Percentiles rank a stretch among this genome's conserved stretches.
phyloP scores from a whole-genome alignment of 495 filamentous ascomycete species.

The Copromyces sp. region DNA sequence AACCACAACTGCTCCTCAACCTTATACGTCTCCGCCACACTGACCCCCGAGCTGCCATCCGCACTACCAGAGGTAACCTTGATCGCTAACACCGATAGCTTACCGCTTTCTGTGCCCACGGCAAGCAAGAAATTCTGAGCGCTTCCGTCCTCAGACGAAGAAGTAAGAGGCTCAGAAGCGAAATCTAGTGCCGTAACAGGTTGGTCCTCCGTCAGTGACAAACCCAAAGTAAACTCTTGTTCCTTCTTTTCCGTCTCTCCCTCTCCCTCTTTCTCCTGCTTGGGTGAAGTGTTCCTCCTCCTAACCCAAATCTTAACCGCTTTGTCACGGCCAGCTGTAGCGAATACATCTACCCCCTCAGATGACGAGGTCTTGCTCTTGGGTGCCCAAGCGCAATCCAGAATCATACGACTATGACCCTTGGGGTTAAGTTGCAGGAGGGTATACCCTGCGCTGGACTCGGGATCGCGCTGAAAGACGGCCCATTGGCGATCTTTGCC shows the following conservation, averaged over 20 bases:
- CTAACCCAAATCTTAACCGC: constrained; percentile 65
- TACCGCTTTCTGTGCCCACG: constrained; percentile 54
- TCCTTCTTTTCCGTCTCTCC: constrained; percentile 10
- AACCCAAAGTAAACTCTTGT: constrained; percentile 21
- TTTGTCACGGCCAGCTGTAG: constrained; percentile 83
- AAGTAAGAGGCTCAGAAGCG: constrained; percentile 10
- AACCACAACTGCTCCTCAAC: constrained; percentile 41
- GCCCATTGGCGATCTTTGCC: constrained; percentile 88
- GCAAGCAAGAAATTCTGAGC: constrained; percentile 43
- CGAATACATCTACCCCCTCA: constrained; percentile 43
- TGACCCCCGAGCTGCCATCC: constrained; percentile 30
- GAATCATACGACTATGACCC: constrained; percentile 83
- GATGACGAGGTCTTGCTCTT: constrained; percentile 2
- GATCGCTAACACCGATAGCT: constrained; percentile 35
- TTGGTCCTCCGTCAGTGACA: constrained; percentile 21
- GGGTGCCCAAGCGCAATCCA: constrained; percentile 76
- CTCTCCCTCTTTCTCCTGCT: not conserved
- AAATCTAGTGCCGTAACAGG: constrained; percentile 76
- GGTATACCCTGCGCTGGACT: constrained; percentile 36
- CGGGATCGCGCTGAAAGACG: constrained; percentile 48
- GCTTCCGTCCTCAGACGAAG: constrained; percentile 22
- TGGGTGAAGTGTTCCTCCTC: not conserved
- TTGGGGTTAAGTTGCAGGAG: constrained; percentile 58
- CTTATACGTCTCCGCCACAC: constrained; percentile 32
- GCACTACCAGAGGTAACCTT: constrained; percentile 13